These are phyloP conservation scores for Micractinium conductrix DNA, from an alignment of 139 green algal genomes.

Conservation along the genomic window DNA sequence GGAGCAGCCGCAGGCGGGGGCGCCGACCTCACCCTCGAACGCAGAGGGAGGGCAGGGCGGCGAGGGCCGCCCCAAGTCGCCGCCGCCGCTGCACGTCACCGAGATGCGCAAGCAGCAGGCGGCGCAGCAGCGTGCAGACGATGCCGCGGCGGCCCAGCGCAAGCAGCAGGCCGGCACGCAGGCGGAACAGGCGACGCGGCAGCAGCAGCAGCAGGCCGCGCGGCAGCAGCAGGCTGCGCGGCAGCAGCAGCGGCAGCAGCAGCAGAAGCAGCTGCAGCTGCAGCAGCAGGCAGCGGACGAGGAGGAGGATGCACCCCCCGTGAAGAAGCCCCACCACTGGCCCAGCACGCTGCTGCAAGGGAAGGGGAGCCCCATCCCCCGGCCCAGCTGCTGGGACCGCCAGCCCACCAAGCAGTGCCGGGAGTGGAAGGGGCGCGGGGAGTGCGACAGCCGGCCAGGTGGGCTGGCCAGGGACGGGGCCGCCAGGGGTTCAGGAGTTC, in stretches of 20 bases:
- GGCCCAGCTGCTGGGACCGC: background rate
- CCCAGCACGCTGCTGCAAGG: background rate
- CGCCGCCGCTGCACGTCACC: too few species aligned
- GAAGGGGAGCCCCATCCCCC: background rate
- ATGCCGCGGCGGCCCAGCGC: background rate
- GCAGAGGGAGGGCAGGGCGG: too few species aligned
- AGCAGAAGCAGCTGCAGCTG: background rate
- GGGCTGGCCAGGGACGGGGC: background rate
- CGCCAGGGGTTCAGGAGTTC: background rate
- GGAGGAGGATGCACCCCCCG: background rate
- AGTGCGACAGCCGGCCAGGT: constrained; percentile 16
- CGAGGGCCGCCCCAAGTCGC: too few species aligned
- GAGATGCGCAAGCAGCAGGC: too few species aligned
- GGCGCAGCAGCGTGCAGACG: too few species aligned
- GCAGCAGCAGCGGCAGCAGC: background rate
- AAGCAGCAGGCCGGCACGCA: background rate
- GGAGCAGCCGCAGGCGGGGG: background rate
- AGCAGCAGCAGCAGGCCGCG: background rate
- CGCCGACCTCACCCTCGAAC: too few species aligned
- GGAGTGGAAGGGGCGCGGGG: background rate
- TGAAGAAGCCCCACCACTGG: background rate
- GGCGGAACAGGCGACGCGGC: too few species aligned
- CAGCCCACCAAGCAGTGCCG: background rate
- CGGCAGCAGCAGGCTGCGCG: background rate
- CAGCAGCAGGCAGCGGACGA: background rate